Evolutionary conservation across 2,329 filamentous ascomycete species (phyloP).

Genomic region (Coniella vitis): DNA sequence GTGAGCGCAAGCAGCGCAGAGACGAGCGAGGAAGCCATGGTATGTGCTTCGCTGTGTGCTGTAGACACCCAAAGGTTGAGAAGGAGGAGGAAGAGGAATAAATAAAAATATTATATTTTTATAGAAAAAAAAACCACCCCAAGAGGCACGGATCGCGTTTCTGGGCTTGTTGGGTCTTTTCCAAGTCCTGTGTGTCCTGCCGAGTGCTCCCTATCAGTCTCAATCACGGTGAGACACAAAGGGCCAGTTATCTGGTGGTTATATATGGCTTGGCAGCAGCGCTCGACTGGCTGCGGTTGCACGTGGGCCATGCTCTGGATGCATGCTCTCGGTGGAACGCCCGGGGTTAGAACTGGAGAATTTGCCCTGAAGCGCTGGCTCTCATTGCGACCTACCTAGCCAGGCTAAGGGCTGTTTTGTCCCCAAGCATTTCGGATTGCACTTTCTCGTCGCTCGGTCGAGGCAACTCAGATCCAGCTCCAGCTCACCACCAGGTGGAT

Average conservation of each 20-base stretch:
- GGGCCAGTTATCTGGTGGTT: not conserved
- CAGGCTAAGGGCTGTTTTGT: not conserved
- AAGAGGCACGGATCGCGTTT: no score
- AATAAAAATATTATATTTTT: not conserved
- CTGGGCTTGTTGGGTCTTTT: no score
- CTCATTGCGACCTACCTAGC: conserved; percentile 6
- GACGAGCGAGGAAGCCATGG: not conserved
- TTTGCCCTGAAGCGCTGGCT: not conserved
- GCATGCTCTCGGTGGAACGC: not conserved
- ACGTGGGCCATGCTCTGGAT: no score
- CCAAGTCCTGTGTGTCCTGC: no score
- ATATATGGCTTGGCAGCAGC: conserved; percentile 1
- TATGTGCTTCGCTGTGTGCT: not conserved
- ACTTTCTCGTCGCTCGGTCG: not conserved
- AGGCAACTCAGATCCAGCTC: not conserved
- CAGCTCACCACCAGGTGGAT: not conserved
- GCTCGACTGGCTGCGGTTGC: not conserved
- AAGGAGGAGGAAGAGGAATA: no score
- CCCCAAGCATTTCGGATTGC: not conserved
- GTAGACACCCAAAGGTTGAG: no score
- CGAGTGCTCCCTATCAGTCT: not conserved
- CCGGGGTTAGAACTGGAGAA: not conserved
- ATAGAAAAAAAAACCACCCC: not conserved
- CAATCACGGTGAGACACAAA: no score
- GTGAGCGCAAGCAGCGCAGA: conserved; percentile 6